These are phyloP conservation scores for Achlya hypogyna DNA, from an alignment of 352 stramenopile species.

Conservation along the genomic window DNA sequence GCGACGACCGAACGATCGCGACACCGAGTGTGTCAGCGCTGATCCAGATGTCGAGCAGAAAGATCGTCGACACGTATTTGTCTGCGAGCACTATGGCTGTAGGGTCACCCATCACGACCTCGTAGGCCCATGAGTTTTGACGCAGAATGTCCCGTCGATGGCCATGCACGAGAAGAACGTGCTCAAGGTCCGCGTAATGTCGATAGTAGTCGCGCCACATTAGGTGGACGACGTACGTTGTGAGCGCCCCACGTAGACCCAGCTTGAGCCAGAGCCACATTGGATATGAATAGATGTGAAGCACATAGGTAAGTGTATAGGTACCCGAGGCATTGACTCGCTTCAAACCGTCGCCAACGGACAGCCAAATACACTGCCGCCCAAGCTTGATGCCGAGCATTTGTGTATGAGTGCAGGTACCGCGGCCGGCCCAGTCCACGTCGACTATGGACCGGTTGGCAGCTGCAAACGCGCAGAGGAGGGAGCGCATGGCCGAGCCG, in stretches of 20 bases:
- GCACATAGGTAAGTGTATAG: neutral
- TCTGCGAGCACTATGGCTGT: neutral
- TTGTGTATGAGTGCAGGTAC: neutral
- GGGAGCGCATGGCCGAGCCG: neutral
- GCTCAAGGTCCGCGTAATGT: neutral
- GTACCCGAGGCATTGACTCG: neutral
- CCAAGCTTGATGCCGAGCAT: neutral
- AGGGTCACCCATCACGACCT: conserved; percentile 5
- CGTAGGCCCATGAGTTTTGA: neutral
- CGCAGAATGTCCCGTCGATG: neutral
- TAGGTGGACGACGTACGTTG: neutral
- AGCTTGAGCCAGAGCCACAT: neutral
- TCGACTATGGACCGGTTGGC: neutral
- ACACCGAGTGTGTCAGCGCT: neutral
- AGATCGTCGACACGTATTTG: neutral
- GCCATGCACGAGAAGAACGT: neutral
- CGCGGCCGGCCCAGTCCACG: neutral
- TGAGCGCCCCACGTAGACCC: neutral
- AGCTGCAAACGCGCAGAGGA: neutral
- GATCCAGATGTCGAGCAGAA: conserved; percentile 4
- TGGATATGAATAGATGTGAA: neutral
- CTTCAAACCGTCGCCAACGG: neutral
- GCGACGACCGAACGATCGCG: neutral
- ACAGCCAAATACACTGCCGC: neutral
- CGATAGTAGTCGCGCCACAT: neutral